These are phyloP conservation scores for Vanderwaltozyma verrucispora DNA, from an alignment of 805 yeast genomes.

Conservation along the genomic window DNA sequence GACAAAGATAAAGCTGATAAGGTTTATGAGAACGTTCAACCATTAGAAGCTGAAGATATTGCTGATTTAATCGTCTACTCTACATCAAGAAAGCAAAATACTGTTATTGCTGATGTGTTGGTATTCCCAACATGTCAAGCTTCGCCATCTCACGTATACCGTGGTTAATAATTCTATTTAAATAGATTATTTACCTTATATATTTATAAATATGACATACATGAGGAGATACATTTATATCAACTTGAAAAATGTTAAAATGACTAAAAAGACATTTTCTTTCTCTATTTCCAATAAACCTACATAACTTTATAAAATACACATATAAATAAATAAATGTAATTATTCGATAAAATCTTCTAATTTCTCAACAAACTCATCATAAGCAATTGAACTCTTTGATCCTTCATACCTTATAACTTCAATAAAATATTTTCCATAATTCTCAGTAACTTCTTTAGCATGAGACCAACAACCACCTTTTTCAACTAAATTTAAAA, in stretches of 20 bases:
- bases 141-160: constrained; percentile 53
- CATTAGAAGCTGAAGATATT: constrained; percentile 47
- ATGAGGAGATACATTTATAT: too few species aligned
- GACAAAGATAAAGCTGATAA: constrained; percentile 43
- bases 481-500: constrained; percentile 59
- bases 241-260: too few species aligned
- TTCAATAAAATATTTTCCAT: constrained; percentile 27
- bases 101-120: constrained; percentile 63
- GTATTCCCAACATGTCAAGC: constrained; percentile 86
- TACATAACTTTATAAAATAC: too few species aligned
- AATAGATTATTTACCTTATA: too few species aligned
- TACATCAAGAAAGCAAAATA: constrained; percentile 45
- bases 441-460: constrained; percentile 26
- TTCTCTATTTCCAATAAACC: too few species aligned
- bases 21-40: constrained; percentile 46
- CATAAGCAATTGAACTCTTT: constrained; percentile 34
- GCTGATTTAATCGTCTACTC: constrained; percentile 53
- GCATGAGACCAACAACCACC: constrained; percentile 39
- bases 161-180: constrained; percentile 13
- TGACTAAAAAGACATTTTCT: too few species aligned
- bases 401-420: constrained; percentile 48
- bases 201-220: too few species aligned
- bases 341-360: background rate
- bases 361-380: constrained; percentile 28
- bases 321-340: too few species aligned